A percentile compares a stretch with the other conserved stretches of the same genome.
These are phyloP conservation scores for Yarrowia divulgata DNA, from an alignment of 805 yeast genomes.

Conservation along the genomic window DNA sequence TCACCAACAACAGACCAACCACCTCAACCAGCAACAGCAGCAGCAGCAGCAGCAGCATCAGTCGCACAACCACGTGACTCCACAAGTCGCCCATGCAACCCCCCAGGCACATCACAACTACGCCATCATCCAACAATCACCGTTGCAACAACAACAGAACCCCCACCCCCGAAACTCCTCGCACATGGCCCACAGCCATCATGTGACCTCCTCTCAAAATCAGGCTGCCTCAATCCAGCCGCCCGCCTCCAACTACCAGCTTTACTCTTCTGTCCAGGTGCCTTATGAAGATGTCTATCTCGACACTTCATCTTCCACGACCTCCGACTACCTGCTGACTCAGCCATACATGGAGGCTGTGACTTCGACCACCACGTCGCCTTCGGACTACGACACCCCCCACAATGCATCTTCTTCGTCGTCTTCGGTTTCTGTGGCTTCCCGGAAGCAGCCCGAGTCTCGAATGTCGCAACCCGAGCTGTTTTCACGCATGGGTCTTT, in stretches of 20 bases:
- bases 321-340: constrained; percentile 17
- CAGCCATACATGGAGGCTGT: constrained; percentile 24
- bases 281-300: constrained; percentile 30
- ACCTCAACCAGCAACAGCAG: neutral
- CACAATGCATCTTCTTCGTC: constrained; percentile 29
- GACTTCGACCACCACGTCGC: constrained; percentile 20
- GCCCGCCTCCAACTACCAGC: constrained; percentile 2
- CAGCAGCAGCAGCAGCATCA: neutral
- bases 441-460: constrained; percentile 48
- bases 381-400: constrained; percentile 33
- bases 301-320: neutral
- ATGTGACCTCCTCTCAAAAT: neutral
- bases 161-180: neutral
- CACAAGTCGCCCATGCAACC: neutral
- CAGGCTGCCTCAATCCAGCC: constrained; percentile 1
- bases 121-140: constrained; percentile 9
- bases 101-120: constrained; percentile 6
- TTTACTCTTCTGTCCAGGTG: constrained; percentile 3
- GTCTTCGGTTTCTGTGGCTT: constrained; percentile 14
- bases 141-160: neutral
- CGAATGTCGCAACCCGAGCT: constrained; percentile 52
- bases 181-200: neutral
- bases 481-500: constrained; percentile 52
- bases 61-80: neutral
- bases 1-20: neutral